Evolutionary conservation across 2,329 filamentous ascomycete genomes (phyloP).

Genomic region (Ascochyta lentis): DNA sequence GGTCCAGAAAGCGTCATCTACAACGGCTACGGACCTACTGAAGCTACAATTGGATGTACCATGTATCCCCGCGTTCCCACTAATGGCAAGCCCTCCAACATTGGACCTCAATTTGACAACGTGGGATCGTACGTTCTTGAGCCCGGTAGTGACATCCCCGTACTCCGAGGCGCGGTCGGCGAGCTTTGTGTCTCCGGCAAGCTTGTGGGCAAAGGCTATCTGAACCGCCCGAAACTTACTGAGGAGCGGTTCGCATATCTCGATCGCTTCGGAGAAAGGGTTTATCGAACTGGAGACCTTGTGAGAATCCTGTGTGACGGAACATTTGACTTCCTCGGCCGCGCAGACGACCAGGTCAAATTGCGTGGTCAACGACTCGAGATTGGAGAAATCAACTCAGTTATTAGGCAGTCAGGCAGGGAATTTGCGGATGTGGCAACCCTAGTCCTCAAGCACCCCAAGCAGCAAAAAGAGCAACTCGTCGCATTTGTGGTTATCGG

Average conservation of each 20-base stretch:
- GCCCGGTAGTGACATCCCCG: constrained; percentile 72
- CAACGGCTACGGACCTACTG: constrained; percentile 89
- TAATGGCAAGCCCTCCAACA: constrained; percentile 84
- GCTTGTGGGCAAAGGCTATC: constrained; percentile 87
- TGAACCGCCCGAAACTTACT: constrained; percentile 81
- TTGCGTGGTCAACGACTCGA: constrained; percentile 88
- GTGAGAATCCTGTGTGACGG: constrained; percentile 81
- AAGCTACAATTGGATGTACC: constrained; percentile 90
- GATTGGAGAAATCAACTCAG: constrained; percentile 88
- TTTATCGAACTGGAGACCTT: constrained; percentile 90
- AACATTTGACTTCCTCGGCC: constrained; percentile 85
- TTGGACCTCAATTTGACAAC: constrained; percentile 85
- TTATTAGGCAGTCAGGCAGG: constrained; percentile 68
- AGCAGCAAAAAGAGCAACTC: constrained; percentile 80
- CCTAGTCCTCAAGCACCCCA: constrained; percentile 73
- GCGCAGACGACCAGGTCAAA: constrained; percentile 92
- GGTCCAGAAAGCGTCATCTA: constrained; percentile 81
- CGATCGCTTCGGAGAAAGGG: constrained; percentile 50
- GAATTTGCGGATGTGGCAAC: constrained; percentile 75
- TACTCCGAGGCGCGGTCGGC: constrained; percentile 79
- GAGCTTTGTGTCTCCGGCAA: constrained; percentile 89
- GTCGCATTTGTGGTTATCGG: constrained; percentile 70
- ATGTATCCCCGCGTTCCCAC: constrained; percentile 82
- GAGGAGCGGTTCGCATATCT: constrained; percentile 76
- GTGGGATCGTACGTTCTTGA: constrained; percentile 82